phyloP scores from a whole-genome alignment of 306 rosid species.

The Amphicarpaea edgeworthii region DNA sequence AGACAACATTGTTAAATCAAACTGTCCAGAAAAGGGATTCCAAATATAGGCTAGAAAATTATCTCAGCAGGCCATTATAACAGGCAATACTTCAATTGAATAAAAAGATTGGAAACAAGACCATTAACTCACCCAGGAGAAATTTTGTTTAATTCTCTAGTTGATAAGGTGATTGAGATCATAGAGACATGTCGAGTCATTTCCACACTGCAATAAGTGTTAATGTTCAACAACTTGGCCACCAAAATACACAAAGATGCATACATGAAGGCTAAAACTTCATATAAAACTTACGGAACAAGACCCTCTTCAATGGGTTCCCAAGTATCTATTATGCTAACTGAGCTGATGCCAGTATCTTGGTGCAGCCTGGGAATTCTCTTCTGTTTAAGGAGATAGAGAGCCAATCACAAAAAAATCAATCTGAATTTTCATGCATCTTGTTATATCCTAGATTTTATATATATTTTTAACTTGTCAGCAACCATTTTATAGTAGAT shows the following conservation, averaged over 20 bases:
- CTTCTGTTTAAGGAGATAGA: conserved; percentile 63
- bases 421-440: not conserved
- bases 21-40: not conserved
- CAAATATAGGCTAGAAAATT: not conserved
- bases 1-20: conserved; percentile 34
- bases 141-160: conserved; percentile 68
- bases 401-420: conserved; percentile 27
- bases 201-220: conserved; percentile 82
- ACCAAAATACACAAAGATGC: conserved; percentile 19
- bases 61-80: not conserved
- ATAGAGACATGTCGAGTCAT: conserved; percentile 98
- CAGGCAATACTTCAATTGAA: not conserved
- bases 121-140: conserved; percentile 82
- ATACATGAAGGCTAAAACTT: conserved; percentile 25
- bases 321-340: conserved; percentile 94
- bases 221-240: conserved; percentile 32
- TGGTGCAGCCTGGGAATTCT: conserved; percentile 79
- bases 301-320: conserved; percentile 99
- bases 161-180: conserved; percentile 88
- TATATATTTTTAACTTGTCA: not conserved
- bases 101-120: conserved; percentile 24
- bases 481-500: not conserved
- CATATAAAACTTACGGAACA: conserved; percentile 75
- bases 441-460: not conserved
- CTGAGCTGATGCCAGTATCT: conserved; percentile 89